Base-by-base conservation (phyloP, 2,329 filamentous ascomycete genomes). In the Lachnellula arida region DNA sequence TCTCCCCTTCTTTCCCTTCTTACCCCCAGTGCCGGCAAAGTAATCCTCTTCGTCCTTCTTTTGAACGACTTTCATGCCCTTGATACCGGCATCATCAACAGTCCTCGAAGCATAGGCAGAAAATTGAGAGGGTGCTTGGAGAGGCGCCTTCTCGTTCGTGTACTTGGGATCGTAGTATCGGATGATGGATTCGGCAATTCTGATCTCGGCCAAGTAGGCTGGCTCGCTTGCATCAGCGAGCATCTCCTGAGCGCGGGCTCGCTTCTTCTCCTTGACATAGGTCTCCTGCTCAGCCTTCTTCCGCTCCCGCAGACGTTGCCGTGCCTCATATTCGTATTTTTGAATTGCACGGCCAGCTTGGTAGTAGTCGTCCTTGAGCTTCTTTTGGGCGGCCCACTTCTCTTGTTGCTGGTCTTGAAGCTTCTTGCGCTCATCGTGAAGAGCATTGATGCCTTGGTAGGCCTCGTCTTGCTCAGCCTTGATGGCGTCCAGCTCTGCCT, bases 41-140 rank as follows among this genome's bases (percentile, higher is more conserved):
- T 95, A 96, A 62, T 91, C 88, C 43, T 97, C 93, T 48, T 94
- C 88, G 67, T 95, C 86, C 84, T 97, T 97, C 77, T 87, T 87
- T 58, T 28, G 25, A 28, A 89, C 76, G 40, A 97, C 79, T 70
- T 85, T 86, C 66, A 86, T 88, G 56, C 94, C 94, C 81, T 96
- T 96, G 68, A 96, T 81, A 54, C 79, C 86, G n/a, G 86, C 80
- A 67, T 85, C 87, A 66, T 96, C 91, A 25, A 97, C 88, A 59
- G 87, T 96, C 69, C 94, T 88, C 70, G 86, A 84, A 52, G 89
- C 84, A 65, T 88, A 81, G 53, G 93, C 91, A 53, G 86, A 84
- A 70, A 96, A 88, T 68, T 88, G 86, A 71, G 86, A 86, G 62
- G 85, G 79, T 46, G 77, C 84, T 73, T 79, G 78, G 59, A 81